Percentiles rank a stretch among this genome's conserved stretches.
phyloP scores from a whole-genome alignment of 2,329 filamentous ascomycete species.

The Apiospora pterosperma region DNA sequence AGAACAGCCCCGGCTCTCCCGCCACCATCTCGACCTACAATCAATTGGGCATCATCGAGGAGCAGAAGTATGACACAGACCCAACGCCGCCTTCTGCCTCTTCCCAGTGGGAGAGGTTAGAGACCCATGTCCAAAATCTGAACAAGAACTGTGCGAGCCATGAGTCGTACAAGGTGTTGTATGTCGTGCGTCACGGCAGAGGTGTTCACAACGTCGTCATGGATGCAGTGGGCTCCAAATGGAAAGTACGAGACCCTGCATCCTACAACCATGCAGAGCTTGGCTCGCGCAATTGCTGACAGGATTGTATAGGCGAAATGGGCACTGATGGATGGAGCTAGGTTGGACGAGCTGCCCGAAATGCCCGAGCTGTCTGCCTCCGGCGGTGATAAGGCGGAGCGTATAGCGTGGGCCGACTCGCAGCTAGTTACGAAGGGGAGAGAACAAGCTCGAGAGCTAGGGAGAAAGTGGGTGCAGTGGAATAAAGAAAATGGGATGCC shows the following conservation, averaged over 20 bases:
- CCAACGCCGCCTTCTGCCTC: not conserved
- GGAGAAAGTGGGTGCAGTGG: conserved; percentile 7
- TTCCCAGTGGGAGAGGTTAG: conserved; percentile 11
- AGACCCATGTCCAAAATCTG: conserved; percentile 8
- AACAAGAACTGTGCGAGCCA: conserved; percentile 3
- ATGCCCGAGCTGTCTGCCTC: not conserved
- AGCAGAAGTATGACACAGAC: not conserved
- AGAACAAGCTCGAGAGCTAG: conserved; percentile 6
- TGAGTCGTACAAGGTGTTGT: conserved; percentile 14
- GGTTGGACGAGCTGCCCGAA: not conserved
- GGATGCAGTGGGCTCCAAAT: conserved; percentile 8
- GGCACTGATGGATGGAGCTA: conserved; percentile 11
- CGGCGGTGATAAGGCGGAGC: not conserved
- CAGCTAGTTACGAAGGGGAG: conserved; percentile 10
- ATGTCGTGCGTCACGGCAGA: conserved; percentile 13
- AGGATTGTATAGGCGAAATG: conserved; percentile 9
- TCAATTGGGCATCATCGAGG: not conserved
- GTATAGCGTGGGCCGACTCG: conserved; percentile 11
- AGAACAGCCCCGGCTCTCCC: not conserved
- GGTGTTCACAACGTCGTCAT: conserved; percentile 15
- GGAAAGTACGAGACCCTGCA: conserved; percentile 7
- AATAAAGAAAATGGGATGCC: conserved; percentile 8
- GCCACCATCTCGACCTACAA: not conserved
- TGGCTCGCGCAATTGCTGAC: not conserved
- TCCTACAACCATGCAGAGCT: too few species aligned